These are phyloP conservation scores for Pichia sp. DNA, from an alignment of 1,139 yeast genomes.

Conservation along the genomic window DNA sequence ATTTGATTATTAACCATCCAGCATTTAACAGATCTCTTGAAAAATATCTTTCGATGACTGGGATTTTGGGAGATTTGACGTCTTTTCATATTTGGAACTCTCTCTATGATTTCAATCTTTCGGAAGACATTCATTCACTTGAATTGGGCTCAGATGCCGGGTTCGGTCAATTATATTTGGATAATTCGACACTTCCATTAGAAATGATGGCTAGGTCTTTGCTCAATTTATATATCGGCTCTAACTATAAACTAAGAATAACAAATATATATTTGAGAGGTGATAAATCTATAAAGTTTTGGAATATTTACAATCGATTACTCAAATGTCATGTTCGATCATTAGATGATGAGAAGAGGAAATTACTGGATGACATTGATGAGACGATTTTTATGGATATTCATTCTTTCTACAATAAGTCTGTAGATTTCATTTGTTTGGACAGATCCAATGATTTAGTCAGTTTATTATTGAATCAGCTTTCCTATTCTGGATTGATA, in stretches of 20 bases:
- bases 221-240: slow-evolving; percentile 18
- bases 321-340: slow-evolving; percentile 23
- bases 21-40: slow-evolving; percentile 22
- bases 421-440: slow-evolving; percentile 56
- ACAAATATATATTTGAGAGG: slow-evolving; percentile 40
- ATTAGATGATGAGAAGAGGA: slow-evolving; percentile 23
- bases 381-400: slow-evolving; percentile 25
- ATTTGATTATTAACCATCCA: slow-evolving; percentile 8
- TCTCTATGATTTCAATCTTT: slow-evolving; percentile 15
- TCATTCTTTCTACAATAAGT: slow-evolving; percentile 28
- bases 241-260: slow-evolving; percentile 31
- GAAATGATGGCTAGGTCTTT: slow-evolving; percentile 31
- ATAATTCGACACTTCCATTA: slow-evolving; percentile 25
- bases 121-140: slow-evolving; percentile 21
- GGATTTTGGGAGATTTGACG: slow-evolving; percentile 34
- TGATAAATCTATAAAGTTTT: slow-evolving; percentile 32
- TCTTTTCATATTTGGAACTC: slow-evolving; percentile 21
- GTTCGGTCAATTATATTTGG: slow-evolving; percentile 17
- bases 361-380: slow-evolving; percentile 24
- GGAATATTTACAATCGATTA: slow-evolving; percentile 27
- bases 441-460: slow-evolving; percentile 72
- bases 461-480: slow-evolving; percentile 65
- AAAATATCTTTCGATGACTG: slow-evolving; percentile 26
- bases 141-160: slow-evolving; percentile 18
- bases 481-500: slow-evolving; percentile 68